These are phyloP conservation scores for Fusarium haematococcum DNA, from an alignment of 2,329 filamentous ascomycete species.

Conservation along the genomic window DNA sequence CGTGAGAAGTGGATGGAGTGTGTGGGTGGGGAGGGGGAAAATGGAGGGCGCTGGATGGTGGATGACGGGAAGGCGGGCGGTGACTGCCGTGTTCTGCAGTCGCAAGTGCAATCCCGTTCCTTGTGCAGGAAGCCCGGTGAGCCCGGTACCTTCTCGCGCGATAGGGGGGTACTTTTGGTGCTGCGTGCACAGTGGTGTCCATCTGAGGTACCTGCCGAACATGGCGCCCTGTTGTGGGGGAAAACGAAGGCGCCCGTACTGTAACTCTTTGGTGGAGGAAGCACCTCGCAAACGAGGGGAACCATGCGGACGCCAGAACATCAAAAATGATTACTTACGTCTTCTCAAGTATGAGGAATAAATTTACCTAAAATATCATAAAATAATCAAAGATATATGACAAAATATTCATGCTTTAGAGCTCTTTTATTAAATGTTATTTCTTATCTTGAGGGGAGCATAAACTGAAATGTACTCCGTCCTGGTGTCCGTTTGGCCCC, in stretches of 20 bases:
- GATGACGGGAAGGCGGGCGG: constrained; percentile 10
- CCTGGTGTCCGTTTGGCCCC: neutral
- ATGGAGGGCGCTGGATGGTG: constrained; percentile 11
- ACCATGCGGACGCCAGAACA: no score
- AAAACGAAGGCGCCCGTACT: neutral
- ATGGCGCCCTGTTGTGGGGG: constrained; percentile 15
- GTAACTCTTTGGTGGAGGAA: neutral
- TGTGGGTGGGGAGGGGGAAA: constrained; percentile 26
- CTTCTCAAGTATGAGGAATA: neutral
- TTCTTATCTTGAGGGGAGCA: neutral
- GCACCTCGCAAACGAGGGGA: neutral
- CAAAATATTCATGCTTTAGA: neutral
- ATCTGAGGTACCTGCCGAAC: constrained; percentile 16
- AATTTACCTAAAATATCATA: neutral
- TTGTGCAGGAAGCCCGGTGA: neutral
- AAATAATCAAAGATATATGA: no score
- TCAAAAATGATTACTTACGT: neutral
- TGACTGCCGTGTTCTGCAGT: constrained; percentile 29
- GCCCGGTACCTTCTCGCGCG: neutral
- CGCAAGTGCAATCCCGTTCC: constrained; percentile 12
- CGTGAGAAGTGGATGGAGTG: constrained; percentile 31
- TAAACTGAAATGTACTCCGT: neutral
- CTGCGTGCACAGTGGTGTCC: neutral
- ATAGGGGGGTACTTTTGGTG: constrained; percentile 5
- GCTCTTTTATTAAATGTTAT: neutral